Evolutionary conservation across 352 stramenopile species (phyloP), one percentile per base, ranked within the genome.

Genomic region (Globisporangium nagaii): DNA sequence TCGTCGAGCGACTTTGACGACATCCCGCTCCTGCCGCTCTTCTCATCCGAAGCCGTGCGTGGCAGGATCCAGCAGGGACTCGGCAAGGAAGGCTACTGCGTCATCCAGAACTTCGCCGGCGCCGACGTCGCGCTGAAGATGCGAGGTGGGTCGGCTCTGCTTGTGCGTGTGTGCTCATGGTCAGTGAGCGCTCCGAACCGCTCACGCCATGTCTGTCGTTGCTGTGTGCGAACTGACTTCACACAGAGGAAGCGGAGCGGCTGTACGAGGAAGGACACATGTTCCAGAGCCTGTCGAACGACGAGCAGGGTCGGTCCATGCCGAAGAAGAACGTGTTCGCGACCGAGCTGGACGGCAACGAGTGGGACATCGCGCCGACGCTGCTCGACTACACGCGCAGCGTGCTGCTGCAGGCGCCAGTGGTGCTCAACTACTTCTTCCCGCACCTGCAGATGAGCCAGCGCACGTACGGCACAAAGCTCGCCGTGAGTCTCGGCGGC

Each of bases 381-480:
- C 62, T 80, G 36, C 56, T 80, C 19, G 65, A 80, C 55, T 80
- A 80, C 56, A 80, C 71, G 53, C 68, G 71, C 40, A 80, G 71
- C 51, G 63, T 80, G 40, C 60, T 80, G 43, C 51, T 80, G 36
- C 71, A 80, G 50, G 68, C 71, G 47, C 71, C 71, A 11, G 44
- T 70, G 19, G 39, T 80, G 58, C 68, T 80, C 39, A 74, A 80
- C 49, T 47, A 68, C 48, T 63, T 80, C 31, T 80, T 80, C 57
- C 71, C 71, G 49, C 62, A 73, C 25, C 65, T 80, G 41, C 62
- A 73, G 37, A 77, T 80, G 58, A 80, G 63, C 50, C 57, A 68
- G 44, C 62, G 62, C 39, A 54, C 30, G 45, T 80, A 80, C 51
- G 71, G 68, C 46, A 75, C 68, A 48, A 80, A 80, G 63, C 63